These are phyloP conservation scores for Fusarium liriodendri DNA, from an alignment of 2,329 filamentous ascomycete species.

Conservation along the genomic window DNA sequence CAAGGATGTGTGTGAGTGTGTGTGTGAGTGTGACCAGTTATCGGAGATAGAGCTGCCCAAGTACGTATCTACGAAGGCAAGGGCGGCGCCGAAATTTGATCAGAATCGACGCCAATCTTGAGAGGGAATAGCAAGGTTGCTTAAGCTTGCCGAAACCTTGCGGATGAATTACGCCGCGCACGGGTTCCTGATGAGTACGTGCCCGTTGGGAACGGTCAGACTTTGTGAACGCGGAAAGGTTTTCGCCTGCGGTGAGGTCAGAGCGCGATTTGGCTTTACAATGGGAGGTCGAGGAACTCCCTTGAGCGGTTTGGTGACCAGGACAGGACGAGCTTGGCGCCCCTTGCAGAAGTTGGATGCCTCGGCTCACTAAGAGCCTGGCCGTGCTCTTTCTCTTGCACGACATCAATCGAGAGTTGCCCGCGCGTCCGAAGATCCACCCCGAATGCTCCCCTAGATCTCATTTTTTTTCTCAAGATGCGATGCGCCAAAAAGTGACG, in stretches of 20 bases:
- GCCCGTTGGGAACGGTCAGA: not conserved
- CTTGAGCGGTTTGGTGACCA: not conserved
- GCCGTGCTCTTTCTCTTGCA: not conserved
- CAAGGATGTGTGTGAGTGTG: not conserved
- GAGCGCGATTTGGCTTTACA: constrained; percentile 6
- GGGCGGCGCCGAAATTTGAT: not conserved
- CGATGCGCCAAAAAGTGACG: constrained; percentile 19
- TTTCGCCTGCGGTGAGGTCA: constrained; percentile 5
- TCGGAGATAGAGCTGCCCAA: not conserved
- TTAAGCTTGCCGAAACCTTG: not conserved
- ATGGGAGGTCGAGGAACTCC: not conserved
- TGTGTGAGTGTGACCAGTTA: not conserved
- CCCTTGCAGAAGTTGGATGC: constrained; percentile 35
- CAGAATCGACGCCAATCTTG: not conserved
- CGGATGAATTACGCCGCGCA: not conserved
- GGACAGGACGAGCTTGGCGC: not conserved
- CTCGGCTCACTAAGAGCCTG: constrained; percentile 13
- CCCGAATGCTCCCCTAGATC: constrained; percentile 25
- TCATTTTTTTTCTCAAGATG: constrained; percentile 4
- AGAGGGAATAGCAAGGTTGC: not conserved
- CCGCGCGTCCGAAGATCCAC: constrained; percentile 15
- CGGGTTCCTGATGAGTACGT: constrained; percentile 2
- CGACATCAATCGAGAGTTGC: not conserved
- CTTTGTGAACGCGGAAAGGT: constrained; percentile 11
- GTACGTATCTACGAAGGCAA: not conserved